Evolutionary conservation across 2,329 filamentous ascomycete species (phyloP).

Genomic region (Cladosporium sp.): DNA sequence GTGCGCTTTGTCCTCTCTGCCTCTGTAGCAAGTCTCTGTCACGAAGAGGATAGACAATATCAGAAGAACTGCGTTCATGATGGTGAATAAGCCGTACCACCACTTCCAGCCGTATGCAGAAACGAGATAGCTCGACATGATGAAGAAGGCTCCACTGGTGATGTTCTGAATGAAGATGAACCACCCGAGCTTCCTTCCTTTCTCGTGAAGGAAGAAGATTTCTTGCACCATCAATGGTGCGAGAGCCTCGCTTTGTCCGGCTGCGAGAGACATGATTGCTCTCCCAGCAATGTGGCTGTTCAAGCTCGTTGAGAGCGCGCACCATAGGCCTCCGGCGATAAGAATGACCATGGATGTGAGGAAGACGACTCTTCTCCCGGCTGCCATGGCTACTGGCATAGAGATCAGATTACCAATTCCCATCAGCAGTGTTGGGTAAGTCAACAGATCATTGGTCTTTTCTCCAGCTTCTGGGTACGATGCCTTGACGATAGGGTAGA

Average conservation of each 20-base stretch:
- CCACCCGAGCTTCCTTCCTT: constrained; percentile 14
- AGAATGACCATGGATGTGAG: constrained; percentile 24
- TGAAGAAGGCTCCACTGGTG: neutral
- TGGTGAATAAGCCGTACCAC: neutral
- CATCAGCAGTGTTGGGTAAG: constrained; percentile 29
- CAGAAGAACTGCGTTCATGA: constrained; percentile 25
- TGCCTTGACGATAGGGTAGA: neutral
- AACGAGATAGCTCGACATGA: neutral
- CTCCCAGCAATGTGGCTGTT: constrained; percentile 24
- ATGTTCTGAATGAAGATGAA: neutral
- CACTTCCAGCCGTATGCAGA: neutral
- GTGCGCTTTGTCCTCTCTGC: neutral
- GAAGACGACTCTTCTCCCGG: constrained; percentile 30
- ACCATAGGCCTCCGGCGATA: constrained; percentile 23
- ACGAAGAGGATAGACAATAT: constrained; percentile 34
- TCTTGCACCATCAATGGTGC: constrained; percentile 19
- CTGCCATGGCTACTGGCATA: constrained; percentile 28
- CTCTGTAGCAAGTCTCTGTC: constrained; percentile 35
- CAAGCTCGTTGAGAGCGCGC: constrained; percentile 15
- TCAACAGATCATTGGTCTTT: constrained; percentile 31
- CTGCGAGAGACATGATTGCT: constrained; percentile 26
- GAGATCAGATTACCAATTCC: constrained; percentile 36
- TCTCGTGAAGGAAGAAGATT: constrained; percentile 17
- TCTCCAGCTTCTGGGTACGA: neutral
- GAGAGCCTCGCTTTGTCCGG: constrained; percentile 19